phyloP scores from a whole-genome alignment of 306 rosid species.

The Prunus mongolica region DNA sequence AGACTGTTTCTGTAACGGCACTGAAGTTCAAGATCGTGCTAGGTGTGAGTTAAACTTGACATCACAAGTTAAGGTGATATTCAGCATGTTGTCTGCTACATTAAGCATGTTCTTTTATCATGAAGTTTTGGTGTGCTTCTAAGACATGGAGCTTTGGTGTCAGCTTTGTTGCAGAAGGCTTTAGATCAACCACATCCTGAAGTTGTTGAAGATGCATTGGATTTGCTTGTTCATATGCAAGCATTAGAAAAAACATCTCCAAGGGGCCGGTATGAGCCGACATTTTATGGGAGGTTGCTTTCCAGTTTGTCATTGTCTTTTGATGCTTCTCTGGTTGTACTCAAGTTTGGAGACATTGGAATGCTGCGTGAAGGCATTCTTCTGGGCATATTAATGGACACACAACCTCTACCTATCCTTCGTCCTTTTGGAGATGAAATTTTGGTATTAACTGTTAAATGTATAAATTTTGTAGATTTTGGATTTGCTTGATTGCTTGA shows the following conservation, averaged over 20 bases:
- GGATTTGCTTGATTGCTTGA: slow-evolving; percentile 21
- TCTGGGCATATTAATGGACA: slow-evolving; percentile 79
- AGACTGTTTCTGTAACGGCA: background rate
- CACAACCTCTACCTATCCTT: slow-evolving; percentile 74
- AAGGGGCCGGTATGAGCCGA: slow-evolving; percentile 75
- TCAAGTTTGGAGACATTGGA: slow-evolving; percentile 78
- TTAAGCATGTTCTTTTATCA: background rate
- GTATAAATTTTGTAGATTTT: slow-evolving; percentile 14
- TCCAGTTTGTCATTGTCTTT: slow-evolving; percentile 77
- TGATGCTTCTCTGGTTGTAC: slow-evolving; percentile 69
- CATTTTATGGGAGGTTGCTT: slow-evolving; percentile 76
- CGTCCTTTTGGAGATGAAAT: slow-evolving; percentile 76
- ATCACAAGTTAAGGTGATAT: background rate
- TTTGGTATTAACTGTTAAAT: slow-evolving; percentile 48
- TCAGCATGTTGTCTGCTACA: background rate
- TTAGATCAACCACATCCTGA: slow-evolving; percentile 65
- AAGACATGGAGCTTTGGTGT: slow-evolving; percentile 24
- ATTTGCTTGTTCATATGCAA: slow-evolving; percentile 56
- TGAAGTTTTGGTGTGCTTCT: background rate
- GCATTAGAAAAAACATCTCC: slow-evolving; percentile 52
- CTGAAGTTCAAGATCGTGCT: background rate
- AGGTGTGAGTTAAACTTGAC: slow-evolving; percentile 1
- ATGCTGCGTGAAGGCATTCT: slow-evolving; percentile 85
- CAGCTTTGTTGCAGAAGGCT: slow-evolving; percentile 79
- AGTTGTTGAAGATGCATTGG: slow-evolving; percentile 71